Evolutionary conservation across 176 grass and related monocot species (phyloP).

Genomic region (Lolium rigidum): DNA sequence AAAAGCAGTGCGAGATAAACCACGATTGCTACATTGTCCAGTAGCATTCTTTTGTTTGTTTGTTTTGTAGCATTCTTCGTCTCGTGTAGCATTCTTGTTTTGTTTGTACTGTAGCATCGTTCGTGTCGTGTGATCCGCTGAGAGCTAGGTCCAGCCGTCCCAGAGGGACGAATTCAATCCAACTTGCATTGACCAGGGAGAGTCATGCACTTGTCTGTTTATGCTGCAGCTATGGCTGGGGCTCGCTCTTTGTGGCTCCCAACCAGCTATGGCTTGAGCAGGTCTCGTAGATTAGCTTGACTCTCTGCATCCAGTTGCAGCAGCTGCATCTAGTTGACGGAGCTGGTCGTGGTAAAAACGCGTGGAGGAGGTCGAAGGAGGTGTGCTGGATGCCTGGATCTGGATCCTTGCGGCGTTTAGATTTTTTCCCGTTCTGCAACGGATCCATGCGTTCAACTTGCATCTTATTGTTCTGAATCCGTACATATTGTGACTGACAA

Average conservation of each 20-base stretch:
- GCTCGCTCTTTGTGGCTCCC: no score
- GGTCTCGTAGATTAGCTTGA: neutral
- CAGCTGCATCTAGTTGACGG: neutral
- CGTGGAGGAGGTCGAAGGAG: neutral
- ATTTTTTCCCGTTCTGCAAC: neutral
- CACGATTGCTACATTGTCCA: slow-evolving; percentile 75
- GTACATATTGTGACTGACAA: neutral
- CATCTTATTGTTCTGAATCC: neutral
- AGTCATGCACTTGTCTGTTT: neutral
- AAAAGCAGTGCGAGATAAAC: slow-evolving; percentile 81
- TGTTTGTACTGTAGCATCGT: neutral
- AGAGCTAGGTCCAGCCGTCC: neutral
- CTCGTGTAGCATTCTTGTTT: no score
- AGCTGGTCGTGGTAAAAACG: neutral
- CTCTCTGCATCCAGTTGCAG: neutral
- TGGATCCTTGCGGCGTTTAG: neutral
- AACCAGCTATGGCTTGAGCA: no score
- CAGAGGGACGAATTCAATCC: neutral
- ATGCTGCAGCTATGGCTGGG: neutral
- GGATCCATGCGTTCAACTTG: neutral
- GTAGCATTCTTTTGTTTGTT: no score
- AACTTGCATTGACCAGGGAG: neutral
- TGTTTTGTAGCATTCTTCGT: no score
- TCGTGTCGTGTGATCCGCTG: neutral
- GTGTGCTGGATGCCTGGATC: neutral